These are phyloP conservation scores for Cladorrhinum sp. DNA, from an alignment of 2,329 filamentous ascomycete species.

Conservation along the genomic window DNA sequence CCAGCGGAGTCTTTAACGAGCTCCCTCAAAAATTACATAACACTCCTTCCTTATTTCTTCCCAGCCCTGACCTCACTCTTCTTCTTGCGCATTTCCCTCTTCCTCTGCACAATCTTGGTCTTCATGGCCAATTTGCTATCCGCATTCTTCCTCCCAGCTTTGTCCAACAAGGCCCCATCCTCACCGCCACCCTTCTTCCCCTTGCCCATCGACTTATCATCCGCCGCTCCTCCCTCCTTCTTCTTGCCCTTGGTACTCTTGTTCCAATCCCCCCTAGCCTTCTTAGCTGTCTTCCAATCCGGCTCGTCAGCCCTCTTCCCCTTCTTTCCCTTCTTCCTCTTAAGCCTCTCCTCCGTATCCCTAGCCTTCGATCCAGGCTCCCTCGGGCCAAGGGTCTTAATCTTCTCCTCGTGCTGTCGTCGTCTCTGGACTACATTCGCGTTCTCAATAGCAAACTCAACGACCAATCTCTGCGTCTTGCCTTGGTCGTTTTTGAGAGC, in stretches of 20 bases:
- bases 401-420: constrained; percentile 55
- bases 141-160: constrained; percentile 35
- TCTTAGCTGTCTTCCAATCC: constrained; percentile 27
- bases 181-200: constrained; percentile 30
- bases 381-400: constrained; percentile 11
- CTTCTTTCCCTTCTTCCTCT: constrained; percentile 12
- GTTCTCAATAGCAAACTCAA: constrained; percentile 98
- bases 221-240: background rate
- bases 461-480: constrained; percentile 84
- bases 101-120: constrained; percentile 81
- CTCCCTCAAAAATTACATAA: background rate
- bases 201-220: constrained; percentile 16
- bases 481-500: constrained; percentile 59
- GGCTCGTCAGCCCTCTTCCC: constrained; percentile 27
- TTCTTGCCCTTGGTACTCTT: constrained; percentile 19
- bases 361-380: constrained; percentile 21
- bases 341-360: constrained; percentile 20
- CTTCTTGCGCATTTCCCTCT: constrained; percentile 74
- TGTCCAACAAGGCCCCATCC: constrained; percentile 32
- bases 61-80: constrained; percentile 39
- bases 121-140: constrained; percentile 43
- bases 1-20: too few species aligned
- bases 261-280: constrained; percentile 26
- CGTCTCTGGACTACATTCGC: constrained; percentile 88
- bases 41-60: constrained; percentile 16